Base-by-base conservation (phyloP, 441 rosid species). In the Gossypium laxum region DNA sequence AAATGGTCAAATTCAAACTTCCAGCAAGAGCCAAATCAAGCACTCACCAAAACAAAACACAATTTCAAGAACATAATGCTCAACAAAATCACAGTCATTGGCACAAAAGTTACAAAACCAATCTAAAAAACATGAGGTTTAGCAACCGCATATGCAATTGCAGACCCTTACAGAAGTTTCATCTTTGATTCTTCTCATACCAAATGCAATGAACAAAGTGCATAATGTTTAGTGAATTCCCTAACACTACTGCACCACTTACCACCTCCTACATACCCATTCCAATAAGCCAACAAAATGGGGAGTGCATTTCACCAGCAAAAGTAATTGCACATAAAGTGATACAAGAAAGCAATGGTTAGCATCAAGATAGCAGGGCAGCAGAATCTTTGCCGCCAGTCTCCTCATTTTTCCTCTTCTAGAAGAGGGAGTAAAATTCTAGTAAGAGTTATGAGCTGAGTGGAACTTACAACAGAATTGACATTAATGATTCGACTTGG, bases 401-500 rank as follows among this genome's bases (percentile, higher is more conserved):
- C 24, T 2, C 57, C 22, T 51, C 56, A 51, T 56, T 6, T 56
- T 57, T n/a, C 18, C 18, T 59, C 41, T 59, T 59, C 43, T 59
- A 30, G 65, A 28, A 59, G 19, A 4, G 64, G 45, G 22, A 60
- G 22, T 30, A 60, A 18, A 28, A 60, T 7, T 60, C 65, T 60
- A 60, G 45, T 30, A 34, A 34, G 67, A 26, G 67, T 34, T 65
- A 1, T 26, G 24, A 67, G 15, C 21, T 8, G 45, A 50, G 52
- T 1, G 15, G 57, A 70, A 83, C 99, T 94, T 86, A 94, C 99
- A 78, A 94, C 86, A 71, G 99, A 94, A 82, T 94, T 94, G 75
- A 92, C 91, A 79, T 94, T 94, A 66, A 94, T 80, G 77, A 90
- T 85, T 74, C 98, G 89, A 83, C 99, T 87, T 18, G 98, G 96